Evolutionary conservation across 83 land plant species (phyloP), one percentile per base, ranked within the genome.

Genomic region (Picea engelmannii): DNA sequence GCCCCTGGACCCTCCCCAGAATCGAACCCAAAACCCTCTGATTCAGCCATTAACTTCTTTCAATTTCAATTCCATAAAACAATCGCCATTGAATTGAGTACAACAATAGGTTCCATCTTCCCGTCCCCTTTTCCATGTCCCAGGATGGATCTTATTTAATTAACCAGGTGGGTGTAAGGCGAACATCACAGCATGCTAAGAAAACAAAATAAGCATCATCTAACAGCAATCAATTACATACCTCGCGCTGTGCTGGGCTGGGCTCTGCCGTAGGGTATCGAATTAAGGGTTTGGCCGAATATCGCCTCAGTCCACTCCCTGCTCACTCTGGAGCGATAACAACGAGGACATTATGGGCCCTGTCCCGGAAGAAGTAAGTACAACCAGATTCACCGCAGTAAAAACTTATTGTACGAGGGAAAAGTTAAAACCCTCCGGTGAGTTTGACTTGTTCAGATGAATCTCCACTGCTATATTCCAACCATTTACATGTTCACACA

Each of bases 201-300:
- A 11, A 52, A 52, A 52, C 58, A 52, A 52, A 11, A 52, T 52
- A 63, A 63, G 6, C 5, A n/a, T 18, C 20, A 62, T 18, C 20
- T 62, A 63, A 63, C 23, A 63, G 66, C 66, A 18, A 63, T 63
- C 66, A 63, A 63, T 63, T 63, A 63, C 66, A 63, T 63, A 63
- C 66, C 66, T 63, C 23, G 66, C 23, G 66, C 23, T 7, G 66
- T n/a, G 68, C 12, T 9, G 55, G 11, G 55, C 12, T 49, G 55
- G 12, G 55, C 58, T 52, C 13, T 11, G 11, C 55, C 2, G 55
- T 9, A 52, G 58, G 58, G 15, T 52, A 11, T 11, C 2, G 12
- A 52, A 52, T 11, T 52, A 52, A 52, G 58, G 58, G 58, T 52
- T 52, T 52, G 12, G 13, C 3, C 58, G 58, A 52, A 52, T 3